Evolutionary conservation across 2,329 filamentous ascomycete species (phyloP).

Genomic region (Epichloe festucae): DNA sequence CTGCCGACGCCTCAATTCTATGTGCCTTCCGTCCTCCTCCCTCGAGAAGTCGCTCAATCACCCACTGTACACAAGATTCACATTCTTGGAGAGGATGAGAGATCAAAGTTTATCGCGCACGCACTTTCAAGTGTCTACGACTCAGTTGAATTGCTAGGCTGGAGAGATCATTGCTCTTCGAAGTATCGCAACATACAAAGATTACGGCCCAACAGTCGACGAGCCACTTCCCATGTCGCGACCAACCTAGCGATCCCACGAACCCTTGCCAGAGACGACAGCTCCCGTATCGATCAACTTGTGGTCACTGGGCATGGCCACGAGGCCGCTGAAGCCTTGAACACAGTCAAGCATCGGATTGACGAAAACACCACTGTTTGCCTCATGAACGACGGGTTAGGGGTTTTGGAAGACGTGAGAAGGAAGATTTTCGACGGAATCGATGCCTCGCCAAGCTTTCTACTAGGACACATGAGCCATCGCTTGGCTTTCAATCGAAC

Average conservation of each 20-base stretch:
- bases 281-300: slow-evolving; percentile 53
- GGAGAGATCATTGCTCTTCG: slow-evolving; percentile 12
- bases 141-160: slow-evolving; percentile 23
- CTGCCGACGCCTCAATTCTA: slow-evolving; percentile 14
- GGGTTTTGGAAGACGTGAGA: slow-evolving; percentile 68
- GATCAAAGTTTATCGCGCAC: slow-evolving; percentile 28
- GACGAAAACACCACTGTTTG: slow-evolving; percentile 56
- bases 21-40: slow-evolving; percentile 24
- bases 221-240: slow-evolving; percentile 10
- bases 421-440: slow-evolving; percentile 55
- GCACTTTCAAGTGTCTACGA: slow-evolving; percentile 28
- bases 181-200: slow-evolving; percentile 21
- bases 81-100: slow-evolving; percentile 28
- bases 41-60: slow-evolving; percentile 18
- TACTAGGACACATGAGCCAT: slow-evolving; percentile 52
- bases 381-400: slow-evolving; percentile 71
- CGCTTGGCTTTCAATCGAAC: slow-evolving; percentile 29
- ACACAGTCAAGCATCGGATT: slow-evolving; percentile 51
- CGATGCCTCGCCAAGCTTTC: slow-evolving; percentile 55
- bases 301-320: slow-evolving; percentile 51
- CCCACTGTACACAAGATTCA: slow-evolving; percentile 26
- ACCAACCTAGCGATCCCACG: slow-evolving; percentile 9
- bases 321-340: slow-evolving; percentile 42
- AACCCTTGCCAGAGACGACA: slow-evolving; percentile 14
- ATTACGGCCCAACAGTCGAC: slow-evolving; percentile 9